phyloP scores from a whole-genome alignment of 2,329 filamentous ascomycete genomes.

The Remersonia thermophila region DNA sequence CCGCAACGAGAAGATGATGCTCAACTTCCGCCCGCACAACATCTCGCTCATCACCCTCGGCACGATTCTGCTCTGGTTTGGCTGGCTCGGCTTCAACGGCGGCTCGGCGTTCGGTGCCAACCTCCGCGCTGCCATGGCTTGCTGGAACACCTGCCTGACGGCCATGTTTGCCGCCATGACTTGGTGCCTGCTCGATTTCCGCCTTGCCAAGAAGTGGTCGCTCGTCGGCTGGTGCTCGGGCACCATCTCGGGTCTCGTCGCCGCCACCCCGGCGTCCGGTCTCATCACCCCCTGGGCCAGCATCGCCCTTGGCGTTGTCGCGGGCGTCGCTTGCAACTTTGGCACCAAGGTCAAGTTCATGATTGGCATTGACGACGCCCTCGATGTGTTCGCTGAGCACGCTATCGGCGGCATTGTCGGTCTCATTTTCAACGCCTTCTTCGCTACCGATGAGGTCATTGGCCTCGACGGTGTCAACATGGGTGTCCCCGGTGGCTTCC shows the following conservation, averaged over 20 bases:
- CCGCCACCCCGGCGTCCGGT: slow-evolving; percentile 56
- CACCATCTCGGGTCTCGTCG: slow-evolving; percentile 57
- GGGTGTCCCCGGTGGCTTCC: slow-evolving; percentile 53
- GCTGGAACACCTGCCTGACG: slow-evolving; percentile 94
- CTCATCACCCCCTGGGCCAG: slow-evolving; percentile 57
- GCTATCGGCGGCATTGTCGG: slow-evolving; percentile 57
- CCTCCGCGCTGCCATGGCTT: slow-evolving; percentile 86
- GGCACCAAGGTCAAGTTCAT: slow-evolving; percentile 53
- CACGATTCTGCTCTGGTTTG: slow-evolving; percentile 93
- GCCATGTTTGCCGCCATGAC: slow-evolving; percentile 85
- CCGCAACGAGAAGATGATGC: slow-evolving; percentile 98
- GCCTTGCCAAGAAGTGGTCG: slow-evolving; percentile 86
- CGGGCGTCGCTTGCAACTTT: slow-evolving; percentile 57
- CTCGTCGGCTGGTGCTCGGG: slow-evolving; percentile 65
- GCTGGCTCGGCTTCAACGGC: slow-evolving; percentile 98
- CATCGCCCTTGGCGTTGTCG: slow-evolving; percentile 51
- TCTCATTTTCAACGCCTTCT: slow-evolving; percentile 61
- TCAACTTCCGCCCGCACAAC: slow-evolving; percentile 99
- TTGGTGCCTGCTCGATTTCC: slow-evolving; percentile 93
- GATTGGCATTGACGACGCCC: slow-evolving; percentile 55
- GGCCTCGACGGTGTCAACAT: slow-evolving; percentile 68
- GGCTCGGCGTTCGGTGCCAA: slow-evolving; percentile 91
- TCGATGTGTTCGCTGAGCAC: slow-evolving; percentile 63
- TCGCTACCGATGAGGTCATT: slow-evolving; percentile 57
- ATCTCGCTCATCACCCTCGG: slow-evolving; percentile 94